A percentile compares a stretch with the other conserved stretches of the same genome.
phyloP scores from a whole-genome alignment of 2,329 filamentous ascomycete genomes.

The Parascedosporium putredinis region DNA sequence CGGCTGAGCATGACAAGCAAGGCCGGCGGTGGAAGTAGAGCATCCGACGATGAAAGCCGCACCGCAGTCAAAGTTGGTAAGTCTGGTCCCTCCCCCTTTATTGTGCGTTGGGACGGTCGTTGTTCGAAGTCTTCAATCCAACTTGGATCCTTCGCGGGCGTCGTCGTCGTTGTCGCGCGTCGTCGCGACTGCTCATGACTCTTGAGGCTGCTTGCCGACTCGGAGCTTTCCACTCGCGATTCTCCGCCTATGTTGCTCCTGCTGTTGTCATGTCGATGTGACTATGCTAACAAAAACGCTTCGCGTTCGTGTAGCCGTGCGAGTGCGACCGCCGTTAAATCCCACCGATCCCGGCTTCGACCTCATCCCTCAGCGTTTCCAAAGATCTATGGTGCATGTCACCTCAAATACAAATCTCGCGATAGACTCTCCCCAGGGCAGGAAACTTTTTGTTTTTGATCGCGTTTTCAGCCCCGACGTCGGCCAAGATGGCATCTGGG shows the following conservation, averaged over 20 bases:
- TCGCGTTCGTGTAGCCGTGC: constrained; percentile 54
- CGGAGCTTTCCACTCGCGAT: constrained; percentile 9
- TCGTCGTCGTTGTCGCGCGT: no score
- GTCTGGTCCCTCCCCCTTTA: not conserved
- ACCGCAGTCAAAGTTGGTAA: constrained; percentile 94
- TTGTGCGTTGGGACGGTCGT: not conserved
- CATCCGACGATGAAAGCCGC: constrained; percentile 80
- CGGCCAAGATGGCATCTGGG: constrained; percentile 83
- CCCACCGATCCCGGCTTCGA: constrained; percentile 85
- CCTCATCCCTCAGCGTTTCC: constrained; percentile 90
- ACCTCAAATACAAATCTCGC: constrained; percentile 74
- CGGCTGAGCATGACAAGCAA: constrained; percentile 79
- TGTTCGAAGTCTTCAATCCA: no score
- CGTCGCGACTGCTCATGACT: not conserved
- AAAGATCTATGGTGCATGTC: constrained; percentile 83
- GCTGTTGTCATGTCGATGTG: not conserved
- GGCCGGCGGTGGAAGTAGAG: constrained; percentile 63
- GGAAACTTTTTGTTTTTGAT: constrained; percentile 94
- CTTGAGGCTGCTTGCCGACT: not conserved
- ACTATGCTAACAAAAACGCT: not conserved
- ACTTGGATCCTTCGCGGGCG: no score
- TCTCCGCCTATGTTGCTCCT: not conserved
- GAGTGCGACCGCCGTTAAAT: constrained; percentile 78
- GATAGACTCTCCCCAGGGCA: constrained; percentile 84
- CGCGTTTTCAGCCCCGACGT: constrained; percentile 80